Evolutionary conservation across 2,329 filamentous ascomycete genomes (phyloP).

Genomic region (Botryotinia narcissicola): DNA sequence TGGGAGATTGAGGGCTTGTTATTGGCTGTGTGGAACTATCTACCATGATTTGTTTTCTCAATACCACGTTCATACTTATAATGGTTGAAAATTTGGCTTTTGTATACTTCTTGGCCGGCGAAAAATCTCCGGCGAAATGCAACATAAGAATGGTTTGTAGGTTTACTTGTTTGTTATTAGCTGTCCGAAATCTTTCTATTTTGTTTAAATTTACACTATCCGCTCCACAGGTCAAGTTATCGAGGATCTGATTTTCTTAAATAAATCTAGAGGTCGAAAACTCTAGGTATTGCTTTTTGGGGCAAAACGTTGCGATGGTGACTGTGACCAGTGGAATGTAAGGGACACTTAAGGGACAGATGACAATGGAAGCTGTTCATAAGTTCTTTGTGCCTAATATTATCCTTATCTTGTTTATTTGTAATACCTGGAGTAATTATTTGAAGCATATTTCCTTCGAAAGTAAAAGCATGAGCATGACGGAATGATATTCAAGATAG

Average conservation of each 20-base stretch:
- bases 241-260: accelerated
- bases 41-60: too few species aligned
- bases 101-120: neutral
- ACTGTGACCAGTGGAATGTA: too few species aligned
- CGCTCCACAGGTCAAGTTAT: neutral
- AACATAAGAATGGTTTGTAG: neutral
- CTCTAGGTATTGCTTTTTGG: neutral
- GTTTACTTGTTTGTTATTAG: neutral
- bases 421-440: accelerated
- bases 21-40: too few species aligned
- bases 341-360: accelerated
- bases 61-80: neutral
- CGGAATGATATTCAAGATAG: accelerated
- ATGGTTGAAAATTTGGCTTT: neutral
- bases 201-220: neutral
- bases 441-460: too few species aligned
- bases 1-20: too few species aligned
- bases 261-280: neutral
- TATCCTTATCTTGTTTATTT: neutral
- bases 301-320: accelerated
- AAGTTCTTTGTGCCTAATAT: neutral
- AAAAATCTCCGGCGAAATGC: neutral
- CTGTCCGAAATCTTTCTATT: accelerated
- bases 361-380: accelerated
- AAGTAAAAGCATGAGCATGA: neutral